Evolutionary conservation across 495 filamentous ascomycete species (phyloP), one percentile per base, ranked within the genome.

Genomic region (Pyrenula aspistea): DNA sequence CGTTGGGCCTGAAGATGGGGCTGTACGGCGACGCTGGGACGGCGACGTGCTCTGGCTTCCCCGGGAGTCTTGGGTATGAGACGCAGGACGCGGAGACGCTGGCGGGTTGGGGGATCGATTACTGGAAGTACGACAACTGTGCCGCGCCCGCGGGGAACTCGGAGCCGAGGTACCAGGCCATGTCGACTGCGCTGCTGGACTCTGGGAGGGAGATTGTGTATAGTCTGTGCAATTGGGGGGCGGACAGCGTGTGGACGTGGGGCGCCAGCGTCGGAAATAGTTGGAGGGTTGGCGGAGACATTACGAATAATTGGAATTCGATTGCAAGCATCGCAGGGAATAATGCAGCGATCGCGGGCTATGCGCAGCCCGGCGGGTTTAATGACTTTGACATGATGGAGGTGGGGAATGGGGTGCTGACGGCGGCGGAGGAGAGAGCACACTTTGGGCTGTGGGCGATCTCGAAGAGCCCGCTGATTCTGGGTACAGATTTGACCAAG

Each of bases 91-190:
- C 83, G 0, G 56, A 74, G 24, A 72, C 80, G 0, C 85, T 80
- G 60, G 81, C 81, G 1, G 73, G 74, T 12, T 88, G 85, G 84
- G 83, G 79, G 0, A 76, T 88, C 47, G 83, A 87, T 63, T 87
- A 86, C 57, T 68, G 85, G 25, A 87, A 89, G 68, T 88, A 88
- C 59, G 86, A 89, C 65, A 88, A 87, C 68, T 88, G 86, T 67
- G 68, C 72, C 50, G 70, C 75, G 23, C 74, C 74, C 51, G 57
- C 57, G 20, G 81, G 75, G 24, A 80, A 73, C 31, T 79, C 77
- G 0, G 72, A 74, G 11, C 59, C 68, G 10, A 72, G 81, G 25
- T 88, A 81, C 64, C 61, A 60, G 0, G 63, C 58, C 0, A 90
- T 90, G 86, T 68, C 74, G 0, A 73, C 84, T 56, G 85, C 86